Conservation (phyloP, 1,139 yeast species). For the Scheffersomyces titani region DNA sequence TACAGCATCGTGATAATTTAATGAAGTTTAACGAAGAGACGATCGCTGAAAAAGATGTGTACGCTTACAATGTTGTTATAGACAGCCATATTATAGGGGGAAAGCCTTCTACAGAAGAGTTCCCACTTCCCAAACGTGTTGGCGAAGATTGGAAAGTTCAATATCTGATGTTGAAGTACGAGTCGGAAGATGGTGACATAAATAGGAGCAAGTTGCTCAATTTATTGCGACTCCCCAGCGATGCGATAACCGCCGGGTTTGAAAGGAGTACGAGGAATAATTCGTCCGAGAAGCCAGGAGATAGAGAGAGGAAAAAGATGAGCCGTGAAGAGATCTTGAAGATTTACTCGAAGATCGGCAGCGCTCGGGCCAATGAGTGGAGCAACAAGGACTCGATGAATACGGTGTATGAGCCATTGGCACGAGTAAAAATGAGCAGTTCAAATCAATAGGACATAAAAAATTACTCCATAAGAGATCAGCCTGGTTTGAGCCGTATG, state of each 20-base stretch:
- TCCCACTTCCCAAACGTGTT: conserved; percentile 11
- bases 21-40: conserved; percentile 14
- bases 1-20: conserved; percentile 17
- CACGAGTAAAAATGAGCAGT: neutral
- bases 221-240: conserved; percentile 10
- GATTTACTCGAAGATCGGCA: conserved; percentile 30
- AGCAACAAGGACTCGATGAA: conserved; percentile 21
- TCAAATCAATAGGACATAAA: conserved; percentile 2
- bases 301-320: conserved; percentile 1
- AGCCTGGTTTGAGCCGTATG: no score
- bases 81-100: conserved; percentile 14
- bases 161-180: conserved; percentile 2
- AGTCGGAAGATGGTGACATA: neutral
- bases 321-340: conserved; percentile 18
- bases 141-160: conserved; percentile 13
- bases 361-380: conserved; percentile 28
- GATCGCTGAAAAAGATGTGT: conserved; percentile 6
- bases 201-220: conserved; percentile 8
- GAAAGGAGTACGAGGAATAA: conserved; percentile 1
- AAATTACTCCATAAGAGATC: no score
- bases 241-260: conserved; percentile 8
- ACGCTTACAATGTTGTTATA: conserved; percentile 11
- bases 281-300: neutral
- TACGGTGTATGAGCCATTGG: conserved; percentile 18
- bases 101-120: conserved; percentile 2